These are phyloP conservation scores for Zarea fungicola DNA, from an alignment of 2,329 filamentous ascomycete genomes.

Conservation along the genomic window DNA sequence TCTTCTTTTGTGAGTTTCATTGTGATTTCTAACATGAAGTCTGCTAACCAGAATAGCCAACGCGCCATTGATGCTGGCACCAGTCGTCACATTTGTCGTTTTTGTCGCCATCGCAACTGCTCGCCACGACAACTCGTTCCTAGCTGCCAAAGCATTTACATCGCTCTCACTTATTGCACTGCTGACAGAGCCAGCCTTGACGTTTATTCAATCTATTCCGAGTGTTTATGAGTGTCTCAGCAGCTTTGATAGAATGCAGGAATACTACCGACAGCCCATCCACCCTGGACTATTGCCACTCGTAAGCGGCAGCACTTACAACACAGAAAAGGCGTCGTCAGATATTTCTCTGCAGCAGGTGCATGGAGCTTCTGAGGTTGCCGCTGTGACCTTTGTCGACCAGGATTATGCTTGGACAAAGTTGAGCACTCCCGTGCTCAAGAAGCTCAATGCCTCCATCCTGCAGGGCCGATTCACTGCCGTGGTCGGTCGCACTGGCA, in stretches of 20 bases:
- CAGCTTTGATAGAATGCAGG: constrained; percentile 22
- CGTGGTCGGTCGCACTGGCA: constrained; percentile 11
- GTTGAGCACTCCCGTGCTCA: not conserved
- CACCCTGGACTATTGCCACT: not conserved
- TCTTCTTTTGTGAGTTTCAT: constrained; percentile 5
- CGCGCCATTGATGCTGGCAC: constrained; percentile 14
- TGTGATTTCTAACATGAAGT: not conserved
- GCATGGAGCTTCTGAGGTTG: not conserved
- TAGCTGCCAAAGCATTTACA: constrained; percentile 19
- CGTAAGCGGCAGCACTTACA: too few species aligned
- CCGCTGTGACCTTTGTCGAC: not conserved
- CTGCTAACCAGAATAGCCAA: constrained; percentile 8
- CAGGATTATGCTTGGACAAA: constrained; percentile 3
- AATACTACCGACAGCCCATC: constrained; percentile 8
- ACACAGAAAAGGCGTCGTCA: not conserved
- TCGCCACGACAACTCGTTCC: constrained; percentile 10
- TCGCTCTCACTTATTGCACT: constrained; percentile 22
- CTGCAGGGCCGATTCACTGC: not conserved
- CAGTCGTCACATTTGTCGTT: constrained; percentile 10
- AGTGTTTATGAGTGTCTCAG: constrained; percentile 14
- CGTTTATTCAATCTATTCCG: constrained; percentile 10
- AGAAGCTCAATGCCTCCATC: constrained; percentile 1
- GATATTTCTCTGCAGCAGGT: not conserved
- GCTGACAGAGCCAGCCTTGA: constrained; percentile 16
- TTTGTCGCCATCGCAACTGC: constrained; percentile 9